These are phyloP conservation scores for Agapanthus africanus DNA, from an alignment of 106 monocot species.

Conservation along the genomic window DNA sequence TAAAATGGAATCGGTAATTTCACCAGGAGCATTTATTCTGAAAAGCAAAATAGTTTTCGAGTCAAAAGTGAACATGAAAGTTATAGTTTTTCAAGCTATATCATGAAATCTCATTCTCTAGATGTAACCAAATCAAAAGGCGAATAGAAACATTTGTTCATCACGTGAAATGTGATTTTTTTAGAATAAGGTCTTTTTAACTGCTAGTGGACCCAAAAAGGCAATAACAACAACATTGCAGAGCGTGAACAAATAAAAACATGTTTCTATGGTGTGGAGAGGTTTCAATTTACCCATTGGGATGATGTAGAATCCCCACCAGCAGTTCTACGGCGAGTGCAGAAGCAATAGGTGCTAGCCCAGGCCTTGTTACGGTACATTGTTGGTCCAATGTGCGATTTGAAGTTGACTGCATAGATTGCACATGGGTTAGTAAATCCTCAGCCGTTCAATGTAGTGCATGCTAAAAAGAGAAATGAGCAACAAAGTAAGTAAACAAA, in stretches of 20 bases:
- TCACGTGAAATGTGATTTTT: too few relatives aligned
- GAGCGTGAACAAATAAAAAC: neutral
- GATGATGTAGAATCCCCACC: conserved; percentile 83
- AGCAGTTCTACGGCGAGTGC: conserved; percentile 79
- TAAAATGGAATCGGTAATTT: conserved; percentile 41
- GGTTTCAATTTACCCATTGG: conserved; percentile 50
- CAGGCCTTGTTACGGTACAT: conserved; percentile 95
- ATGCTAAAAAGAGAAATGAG: neutral
- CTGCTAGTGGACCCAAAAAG: too few relatives aligned
- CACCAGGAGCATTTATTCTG: conserved; percentile 86
- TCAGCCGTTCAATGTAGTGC: neutral
- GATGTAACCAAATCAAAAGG: too few relatives aligned
- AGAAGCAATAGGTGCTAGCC: conserved; percentile 86
- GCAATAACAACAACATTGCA: neutral
- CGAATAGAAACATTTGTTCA: neutral
- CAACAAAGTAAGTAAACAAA: neutral
- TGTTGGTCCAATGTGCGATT: conserved; percentile 98
- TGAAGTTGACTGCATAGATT: conserved; percentile 68
- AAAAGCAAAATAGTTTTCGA: conserved; percentile 8
- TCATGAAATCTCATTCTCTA: neutral
- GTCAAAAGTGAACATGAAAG: neutral
- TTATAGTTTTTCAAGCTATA: neutral
- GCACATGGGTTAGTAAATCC: neutral
- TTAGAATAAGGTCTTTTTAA: too few relatives aligned
- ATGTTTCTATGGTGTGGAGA: too few relatives aligned